Conservation (phyloP, 495 filamentous ascomycete species). For the Hypoxylon fuscum region DNA sequence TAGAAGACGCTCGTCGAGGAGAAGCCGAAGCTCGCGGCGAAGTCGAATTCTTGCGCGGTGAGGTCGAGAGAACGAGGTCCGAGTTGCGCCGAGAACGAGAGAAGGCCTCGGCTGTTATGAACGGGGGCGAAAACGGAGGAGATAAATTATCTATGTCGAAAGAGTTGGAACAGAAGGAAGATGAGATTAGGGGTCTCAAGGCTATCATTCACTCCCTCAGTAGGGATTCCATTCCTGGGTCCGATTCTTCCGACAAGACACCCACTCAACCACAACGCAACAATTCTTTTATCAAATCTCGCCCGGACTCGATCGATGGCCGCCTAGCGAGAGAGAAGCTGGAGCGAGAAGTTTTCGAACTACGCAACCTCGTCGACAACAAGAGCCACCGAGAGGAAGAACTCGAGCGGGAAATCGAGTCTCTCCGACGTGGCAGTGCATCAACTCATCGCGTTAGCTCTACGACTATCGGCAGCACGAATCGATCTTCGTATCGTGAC, state of each 20-base stretch:
- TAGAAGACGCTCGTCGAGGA: conserved; percentile 95
- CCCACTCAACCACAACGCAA: conserved; percentile 53
- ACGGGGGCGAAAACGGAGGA: conserved; percentile 60
- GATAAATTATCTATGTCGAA: conserved; percentile 60
- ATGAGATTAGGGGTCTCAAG: conserved; percentile 95
- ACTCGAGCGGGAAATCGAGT: conserved; percentile 85
- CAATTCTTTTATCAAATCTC: conserved; percentile 45
- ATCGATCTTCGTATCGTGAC: conserved; percentile 64
- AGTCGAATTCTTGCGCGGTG: conserved; percentile 94
- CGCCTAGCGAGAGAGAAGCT: conserved; percentile 68
- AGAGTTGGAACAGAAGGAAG: conserved; percentile 92
- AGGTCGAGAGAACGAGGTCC: conserved; percentile 91
- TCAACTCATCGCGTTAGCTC: conserved; percentile 56
- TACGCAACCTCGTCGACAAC: conserved; percentile 72
- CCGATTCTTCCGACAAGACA: conserved; percentile 52
- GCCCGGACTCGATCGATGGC: conserved; percentile 65
- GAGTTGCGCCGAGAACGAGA: conserved; percentile 92
- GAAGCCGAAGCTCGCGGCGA: conserved; percentile 96
- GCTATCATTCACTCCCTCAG: conserved; percentile 97
- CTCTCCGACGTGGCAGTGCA: conserved; percentile 59
- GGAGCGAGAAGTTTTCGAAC: conserved; percentile 79
- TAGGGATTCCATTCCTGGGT: conserved; percentile 68
- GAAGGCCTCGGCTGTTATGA: conserved; percentile 74
- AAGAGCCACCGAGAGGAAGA: conserved; percentile 86
- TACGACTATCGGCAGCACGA: conserved; percentile 60